A percentile compares a stretch with the other conserved stretches of the same genome.
Evolutionary conservation across 2,329 filamentous ascomycete species (phyloP).

Genomic region (Trichoderma guizhouense): DNA sequence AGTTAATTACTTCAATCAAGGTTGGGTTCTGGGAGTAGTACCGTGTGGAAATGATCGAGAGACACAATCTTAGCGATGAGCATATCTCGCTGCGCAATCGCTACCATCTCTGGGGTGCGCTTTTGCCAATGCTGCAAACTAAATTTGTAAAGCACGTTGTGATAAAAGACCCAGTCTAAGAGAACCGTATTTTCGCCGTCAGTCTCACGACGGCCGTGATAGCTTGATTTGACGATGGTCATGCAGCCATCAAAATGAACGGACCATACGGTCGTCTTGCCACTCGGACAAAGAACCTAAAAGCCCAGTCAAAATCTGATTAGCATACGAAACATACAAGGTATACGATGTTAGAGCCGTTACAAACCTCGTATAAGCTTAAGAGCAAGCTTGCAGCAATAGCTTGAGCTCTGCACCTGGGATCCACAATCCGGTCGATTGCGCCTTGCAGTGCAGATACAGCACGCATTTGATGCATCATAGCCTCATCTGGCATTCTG

Average conservation of each 20-base stretch:
- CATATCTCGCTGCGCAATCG: slow-evolving; percentile 9
- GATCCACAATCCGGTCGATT: neutral
- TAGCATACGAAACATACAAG: neutral
- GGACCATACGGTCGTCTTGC: slow-evolving; percentile 11
- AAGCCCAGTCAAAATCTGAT: neutral
- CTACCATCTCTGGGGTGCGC: slow-evolving; percentile 7
- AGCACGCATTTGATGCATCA: slow-evolving; percentile 10
- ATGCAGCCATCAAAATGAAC: slow-evolving; percentile 15
- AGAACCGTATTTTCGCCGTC: slow-evolving; percentile 5
- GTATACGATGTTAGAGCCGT: too few relatives aligned
- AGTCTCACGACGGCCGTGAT: neutral
- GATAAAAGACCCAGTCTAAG: slow-evolving; percentile 18
- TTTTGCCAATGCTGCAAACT: slow-evolving; percentile 17
- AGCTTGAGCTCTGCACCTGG: slow-evolving; percentile 8
- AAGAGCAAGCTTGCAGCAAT: slow-evolving; percentile 18
- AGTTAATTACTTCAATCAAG: neutral
- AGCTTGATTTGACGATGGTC: slow-evolving; percentile 11
- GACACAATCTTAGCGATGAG: neutral
- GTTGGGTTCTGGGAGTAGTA: neutral
- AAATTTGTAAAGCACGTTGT: slow-evolving; percentile 18
- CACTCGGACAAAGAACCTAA: slow-evolving; percentile 10
- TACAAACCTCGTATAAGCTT: slow-evolving; percentile 16
- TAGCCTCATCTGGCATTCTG: neutral
- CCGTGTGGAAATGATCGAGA: neutral
- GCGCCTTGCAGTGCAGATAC: slow-evolving; percentile 3